Evolutionary conservation across 768 basidiomycete genomes (phyloP), one percentile per base, ranked within the genome.

Genomic region (Suillus americanus): DNA sequence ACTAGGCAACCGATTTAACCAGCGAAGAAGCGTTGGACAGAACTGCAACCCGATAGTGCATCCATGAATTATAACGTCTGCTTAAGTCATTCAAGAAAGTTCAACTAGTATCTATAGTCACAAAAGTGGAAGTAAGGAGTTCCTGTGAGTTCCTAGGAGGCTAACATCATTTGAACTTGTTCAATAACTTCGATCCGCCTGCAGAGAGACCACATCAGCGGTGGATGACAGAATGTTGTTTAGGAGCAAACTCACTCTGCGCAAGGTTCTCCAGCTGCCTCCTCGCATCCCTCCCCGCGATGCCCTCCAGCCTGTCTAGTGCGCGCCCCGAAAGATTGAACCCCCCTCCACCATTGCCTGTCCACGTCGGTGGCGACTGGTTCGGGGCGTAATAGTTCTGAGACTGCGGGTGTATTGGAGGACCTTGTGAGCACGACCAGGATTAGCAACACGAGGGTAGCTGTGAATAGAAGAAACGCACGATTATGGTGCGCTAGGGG

Each of bases 231-330:
- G 33, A 57, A 62, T 60, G 38, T 61, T 63, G 64, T 61, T 20
- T 37, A 38, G 60, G 57, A 55, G 28, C 53, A 35, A 57, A 83
- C 87, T 71, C 69, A 89, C 87, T 80, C 54, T 85, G 81, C 30
- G 85, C 80, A 51, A 88, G 67, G 65, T 66, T 77, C 64, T 87
- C 85, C 48, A 89, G 65, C 68, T 84, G 85, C 40, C 74, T 72
- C 46, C 83, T 74, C 50, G 81, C 82, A 62, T 81, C 81, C 67
- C 77, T 79, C 4, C 88, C 86, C 20, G 85, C 85, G 37, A 88
- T 73, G 64, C 79, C 83, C 71, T 87, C 87, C 23, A 89, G 79
- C n/a, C 81, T 79, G 65, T 73, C 80, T 68, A 81, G 68, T 48
- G 86, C 86, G 67, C 75, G 80, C 38, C 82, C 66, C 10, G 5